Evolutionary conservation across 2,329 filamentous ascomycete species (phyloP).

Genomic region (Fusarium temperatum): DNA sequence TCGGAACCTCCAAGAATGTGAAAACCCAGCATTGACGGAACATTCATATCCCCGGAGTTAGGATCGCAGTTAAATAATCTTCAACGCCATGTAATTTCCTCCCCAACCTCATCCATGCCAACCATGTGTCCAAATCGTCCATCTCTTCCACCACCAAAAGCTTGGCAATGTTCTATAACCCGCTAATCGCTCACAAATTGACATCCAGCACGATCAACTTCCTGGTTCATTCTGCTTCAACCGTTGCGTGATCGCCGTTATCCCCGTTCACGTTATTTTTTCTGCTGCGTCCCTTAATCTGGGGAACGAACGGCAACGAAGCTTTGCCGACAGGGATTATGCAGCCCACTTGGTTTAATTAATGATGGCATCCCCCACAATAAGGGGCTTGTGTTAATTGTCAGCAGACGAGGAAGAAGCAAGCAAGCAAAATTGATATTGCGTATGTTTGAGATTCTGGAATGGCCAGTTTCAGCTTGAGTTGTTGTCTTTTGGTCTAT

Average conservation of each 20-base stretch:
- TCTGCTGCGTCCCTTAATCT: slow-evolving; percentile 7
- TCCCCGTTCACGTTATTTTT: slow-evolving; percentile 15
- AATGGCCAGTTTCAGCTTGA: slow-evolving; percentile 31
- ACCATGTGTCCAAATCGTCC: slow-evolving; percentile 1
- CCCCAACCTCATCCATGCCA: slow-evolving; percentile 11
- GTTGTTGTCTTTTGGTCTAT: not conserved
- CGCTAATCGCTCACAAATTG: slow-evolving; percentile 9
- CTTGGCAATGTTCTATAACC: slow-evolving; percentile 15
- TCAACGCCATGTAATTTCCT: slow-evolving; percentile 8
- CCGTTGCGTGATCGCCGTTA: slow-evolving; percentile 17
- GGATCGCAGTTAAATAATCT: not conserved
- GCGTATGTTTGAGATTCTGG: slow-evolving; percentile 20
- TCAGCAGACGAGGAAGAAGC: not conserved
- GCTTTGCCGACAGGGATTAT: slow-evolving; percentile 1
- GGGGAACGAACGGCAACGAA: slow-evolving; percentile 6
- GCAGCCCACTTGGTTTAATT: slow-evolving; percentile 40
- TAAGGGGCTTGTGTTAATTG: slow-evolving; percentile 11
- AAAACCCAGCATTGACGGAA: not conserved
- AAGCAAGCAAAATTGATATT: not conserved
- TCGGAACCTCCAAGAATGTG: not conserved
- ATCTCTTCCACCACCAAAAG: not conserved
- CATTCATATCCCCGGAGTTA: not conserved
- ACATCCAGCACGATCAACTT: slow-evolving; percentile 1
- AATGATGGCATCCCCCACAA: slow-evolving; percentile 31
- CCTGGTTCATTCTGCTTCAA: not conserved